Evolutionary conservation across 2,329 filamentous ascomycete genomes (phyloP).

Genomic region (Cladosporium colombiae): DNA sequence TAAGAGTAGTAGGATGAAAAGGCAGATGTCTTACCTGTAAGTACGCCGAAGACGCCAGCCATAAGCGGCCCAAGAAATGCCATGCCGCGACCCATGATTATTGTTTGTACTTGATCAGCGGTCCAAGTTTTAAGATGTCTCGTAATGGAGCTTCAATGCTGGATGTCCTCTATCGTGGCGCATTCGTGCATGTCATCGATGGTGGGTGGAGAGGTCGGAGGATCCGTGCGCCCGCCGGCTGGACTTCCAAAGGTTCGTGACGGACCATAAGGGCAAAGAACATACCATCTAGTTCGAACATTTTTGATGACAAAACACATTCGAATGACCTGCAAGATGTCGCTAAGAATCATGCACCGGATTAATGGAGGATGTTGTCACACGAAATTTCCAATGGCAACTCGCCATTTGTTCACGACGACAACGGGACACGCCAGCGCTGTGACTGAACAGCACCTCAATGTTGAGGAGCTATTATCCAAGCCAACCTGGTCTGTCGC

Average conservation of each 20-base stretch:
- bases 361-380: neutral
- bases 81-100: constrained; percentile 18
- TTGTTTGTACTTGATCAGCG: neutral
- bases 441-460: constrained; percentile 17
- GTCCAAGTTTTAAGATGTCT: too few relatives aligned
- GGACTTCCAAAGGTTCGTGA: neutral
- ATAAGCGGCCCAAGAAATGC: constrained; percentile 15
- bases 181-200: constrained; percentile 16
- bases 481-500: constrained; percentile 82
- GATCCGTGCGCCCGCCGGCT: constrained; percentile 12
- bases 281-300: neutral
- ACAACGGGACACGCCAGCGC: neutral
- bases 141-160: neutral
- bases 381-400: neutral
- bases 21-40: neutral
- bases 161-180: neutral
- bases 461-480: constrained; percentile 53
- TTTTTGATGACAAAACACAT: neutral
- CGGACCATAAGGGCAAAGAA: neutral
- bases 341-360: neutral
- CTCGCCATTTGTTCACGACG: neutral
- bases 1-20: neutral
- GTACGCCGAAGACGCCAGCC: constrained; percentile 8
- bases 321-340: neutral
- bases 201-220: constrained; percentile 8